Evolutionary conservation across 805 yeast genomes (phyloP).

Genomic region (Nakazawaea wickerhamii): DNA sequence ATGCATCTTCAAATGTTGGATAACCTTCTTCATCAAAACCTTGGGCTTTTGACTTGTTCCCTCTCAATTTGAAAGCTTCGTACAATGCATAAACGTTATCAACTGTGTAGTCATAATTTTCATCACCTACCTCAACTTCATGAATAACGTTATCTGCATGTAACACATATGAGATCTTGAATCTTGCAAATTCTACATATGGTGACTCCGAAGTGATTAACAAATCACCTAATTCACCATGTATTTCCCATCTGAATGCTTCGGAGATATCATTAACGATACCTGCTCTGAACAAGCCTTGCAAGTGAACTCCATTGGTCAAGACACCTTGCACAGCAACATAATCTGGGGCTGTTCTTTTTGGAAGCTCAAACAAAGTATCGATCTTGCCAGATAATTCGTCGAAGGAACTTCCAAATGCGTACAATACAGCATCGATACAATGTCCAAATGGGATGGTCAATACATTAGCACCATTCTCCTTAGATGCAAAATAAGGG

Average conservation of each 20-base stretch:
- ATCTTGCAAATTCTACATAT: background rate
- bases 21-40: background rate
- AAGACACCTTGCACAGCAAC: background rate
- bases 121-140: background rate
- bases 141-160: background rate
- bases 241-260: background rate
- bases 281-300: background rate
- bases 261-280: background rate
- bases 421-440: slow-evolving; percentile 10
- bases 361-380: background rate
- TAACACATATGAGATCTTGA: background rate
- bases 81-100: background rate
- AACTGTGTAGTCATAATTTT: too few species aligned
- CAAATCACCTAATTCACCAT: background rate
- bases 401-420: background rate
- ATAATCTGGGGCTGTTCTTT: background rate
- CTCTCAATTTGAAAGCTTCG: background rate
- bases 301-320: background rate
- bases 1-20: background rate
- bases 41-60: background rate
- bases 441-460: slow-evolving; percentile 11
- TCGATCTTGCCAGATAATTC: background rate
- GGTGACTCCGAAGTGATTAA: background rate
- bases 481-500: slow-evolving; percentile 2
- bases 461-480: slow-evolving; percentile 10